phyloP scores from a whole-genome alignment of 768 basidiomycete species.

The Auricularia sp. region DNA sequence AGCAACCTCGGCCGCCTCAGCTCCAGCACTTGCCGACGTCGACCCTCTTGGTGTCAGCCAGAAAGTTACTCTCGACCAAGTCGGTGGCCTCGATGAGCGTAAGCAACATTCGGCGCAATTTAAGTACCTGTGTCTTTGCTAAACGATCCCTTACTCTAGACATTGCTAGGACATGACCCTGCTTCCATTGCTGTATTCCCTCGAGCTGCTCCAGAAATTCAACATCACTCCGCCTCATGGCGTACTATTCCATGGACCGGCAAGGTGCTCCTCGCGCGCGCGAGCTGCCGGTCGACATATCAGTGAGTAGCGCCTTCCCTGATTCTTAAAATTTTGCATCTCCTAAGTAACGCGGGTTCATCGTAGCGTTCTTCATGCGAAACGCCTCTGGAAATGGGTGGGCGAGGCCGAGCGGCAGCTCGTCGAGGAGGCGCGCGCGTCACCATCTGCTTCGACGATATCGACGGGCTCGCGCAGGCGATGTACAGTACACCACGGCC shows the following conservation, averaged over 20 bases:
- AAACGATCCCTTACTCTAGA: slow-evolving; percentile 34
- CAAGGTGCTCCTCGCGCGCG: slow-evolving; percentile 87
- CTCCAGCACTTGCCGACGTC: slow-evolving; percentile 81
- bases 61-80: slow-evolving; percentile 91
- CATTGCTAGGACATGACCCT: slow-evolving; percentile 99
- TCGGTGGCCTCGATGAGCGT: slow-evolving; percentile 94
- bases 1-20: slow-evolving; percentile 80
- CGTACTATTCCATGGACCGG: slow-evolving; percentile 98
- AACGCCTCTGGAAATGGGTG: slow-evolving; percentile 99
- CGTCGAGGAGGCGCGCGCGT: slow-evolving; percentile 89
- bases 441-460: slow-evolving; percentile 99
- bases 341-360: no score
- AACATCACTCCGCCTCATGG: slow-evolving; percentile 91
- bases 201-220: slow-evolving; percentile 92
- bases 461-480: slow-evolving; percentile 91
- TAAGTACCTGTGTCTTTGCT: neutral
- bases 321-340: slow-evolving; percentile 17
- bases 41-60: slow-evolving; percentile 91
- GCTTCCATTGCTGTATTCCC: slow-evolving; percentile 77
- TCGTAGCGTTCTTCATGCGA: slow-evolving; percentile 90
- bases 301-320: slow-evolving; percentile 38
- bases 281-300: slow-evolving; percentile 86
- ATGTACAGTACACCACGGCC: slow-evolving; percentile 65
- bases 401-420: slow-evolving; percentile 96
- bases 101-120: slow-evolving; percentile 19